Evolutionary conservation across 176 grass and related monocot genomes (phyloP).

Genomic region (Pontederia crassipes): DNA sequence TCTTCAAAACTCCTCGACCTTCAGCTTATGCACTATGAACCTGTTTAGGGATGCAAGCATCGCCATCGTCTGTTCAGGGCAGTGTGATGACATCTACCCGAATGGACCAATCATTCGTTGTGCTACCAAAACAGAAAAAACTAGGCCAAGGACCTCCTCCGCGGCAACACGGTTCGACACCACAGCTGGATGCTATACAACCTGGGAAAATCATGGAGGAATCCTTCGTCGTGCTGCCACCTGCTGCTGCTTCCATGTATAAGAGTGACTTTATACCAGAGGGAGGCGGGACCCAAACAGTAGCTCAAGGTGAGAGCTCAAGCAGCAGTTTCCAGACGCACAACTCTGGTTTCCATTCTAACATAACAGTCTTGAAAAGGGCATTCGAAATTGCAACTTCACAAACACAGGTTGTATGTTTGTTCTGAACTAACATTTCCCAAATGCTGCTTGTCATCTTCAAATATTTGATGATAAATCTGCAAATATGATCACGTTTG

Average conservation of each 20-base stretch:
- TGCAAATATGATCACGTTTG: too few relatives aligned
- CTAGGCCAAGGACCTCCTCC: constrained; percentile 50
- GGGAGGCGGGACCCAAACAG: constrained; percentile 30
- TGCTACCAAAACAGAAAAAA: constrained; percentile 61
- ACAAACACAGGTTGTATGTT: constrained; percentile 61
- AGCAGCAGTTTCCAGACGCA: constrained; percentile 35
- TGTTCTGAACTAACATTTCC: too few relatives aligned
- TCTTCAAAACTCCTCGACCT: neutral
- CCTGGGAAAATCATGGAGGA: constrained; percentile 70
- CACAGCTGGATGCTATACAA: constrained; percentile 36
- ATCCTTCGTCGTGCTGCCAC: constrained; percentile 86
- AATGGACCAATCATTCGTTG: constrained; percentile 78
- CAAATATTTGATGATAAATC: too few relatives aligned
- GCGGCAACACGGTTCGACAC: constrained; percentile 25
- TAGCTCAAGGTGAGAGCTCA: constrained; percentile 21
- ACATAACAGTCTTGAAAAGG: constrained; percentile 57
- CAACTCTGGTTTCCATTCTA: constrained; percentile 75
- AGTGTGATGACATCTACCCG: constrained; percentile 65
- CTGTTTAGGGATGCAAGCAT: constrained; percentile 56
- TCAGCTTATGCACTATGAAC: neutral
- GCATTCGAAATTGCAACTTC: constrained; percentile 91
- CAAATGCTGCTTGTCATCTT: too few relatives aligned
- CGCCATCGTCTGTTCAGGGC: constrained; percentile 54
- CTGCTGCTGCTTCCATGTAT: constrained; percentile 75
- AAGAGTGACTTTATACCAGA: constrained; percentile 38